Conservation (phyloP, 1,284 basidiomycete genomes). For the Schizophyllum commune region DNA sequence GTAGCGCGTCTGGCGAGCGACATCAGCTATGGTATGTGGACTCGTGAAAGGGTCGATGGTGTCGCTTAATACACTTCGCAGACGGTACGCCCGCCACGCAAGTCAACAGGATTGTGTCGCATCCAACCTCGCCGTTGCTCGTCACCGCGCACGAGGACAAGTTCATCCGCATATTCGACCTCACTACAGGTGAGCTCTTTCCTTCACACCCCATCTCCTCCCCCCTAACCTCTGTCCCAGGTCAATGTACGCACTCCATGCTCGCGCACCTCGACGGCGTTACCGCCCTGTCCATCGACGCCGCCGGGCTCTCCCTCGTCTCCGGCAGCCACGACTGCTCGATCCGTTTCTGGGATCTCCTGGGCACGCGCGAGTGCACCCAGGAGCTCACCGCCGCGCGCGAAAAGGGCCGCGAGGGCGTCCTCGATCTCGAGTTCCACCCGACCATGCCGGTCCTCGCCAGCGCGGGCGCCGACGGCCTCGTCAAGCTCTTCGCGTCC, state of each 20-base stretch:
- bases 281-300: conserved; percentile 85
- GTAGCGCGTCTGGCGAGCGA: conserved; percentile 62
- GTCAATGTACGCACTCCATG: conserved; percentile 84
- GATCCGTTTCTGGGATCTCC: conserved; percentile 90
- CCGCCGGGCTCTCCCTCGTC: conserved; percentile 79
- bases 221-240: conserved; percentile 26
- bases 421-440: conserved; percentile 83
- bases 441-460: conserved; percentile 82
- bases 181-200: conserved; percentile 55
- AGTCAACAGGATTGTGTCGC: conserved; percentile 85
- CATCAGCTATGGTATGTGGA: conserved; percentile 58
- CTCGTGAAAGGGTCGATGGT: conserved; percentile 5
- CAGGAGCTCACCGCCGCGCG: conserved; percentile 89
- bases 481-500: conserved; percentile 83
- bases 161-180: conserved; percentile 85
- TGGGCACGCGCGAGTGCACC: conserved; percentile 72
- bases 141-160: conserved; percentile 94
- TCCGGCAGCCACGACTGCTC: conserved; percentile 94
- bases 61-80: conserved; percentile 21
- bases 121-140: conserved; percentile 85
- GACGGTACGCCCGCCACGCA: conserved; percentile 71
- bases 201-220: conserved; percentile 1
- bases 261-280: conserved; percentile 88
- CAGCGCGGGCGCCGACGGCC: conserved; percentile 92
- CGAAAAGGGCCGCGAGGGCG: conserved; percentile 85